Conservation (phyloP, 2,329 filamentous ascomycete genomes). For the Cordyceps cateniannulata region DNA sequence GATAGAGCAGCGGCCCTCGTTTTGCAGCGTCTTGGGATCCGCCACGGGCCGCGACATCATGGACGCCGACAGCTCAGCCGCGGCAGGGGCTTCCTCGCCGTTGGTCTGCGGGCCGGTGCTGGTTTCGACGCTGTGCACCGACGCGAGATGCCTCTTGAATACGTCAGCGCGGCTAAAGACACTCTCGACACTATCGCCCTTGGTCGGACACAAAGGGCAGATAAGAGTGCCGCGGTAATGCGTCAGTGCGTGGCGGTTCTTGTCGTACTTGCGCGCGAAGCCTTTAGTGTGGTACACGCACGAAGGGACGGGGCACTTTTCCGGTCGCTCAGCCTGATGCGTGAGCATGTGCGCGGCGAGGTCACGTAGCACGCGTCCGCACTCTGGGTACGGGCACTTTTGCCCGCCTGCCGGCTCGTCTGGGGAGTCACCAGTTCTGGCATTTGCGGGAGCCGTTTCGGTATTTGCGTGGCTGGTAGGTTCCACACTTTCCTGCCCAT, state of each 20-base stretch:
- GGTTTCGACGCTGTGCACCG: constrained; percentile 79
- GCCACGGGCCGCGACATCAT: constrained; percentile 7
- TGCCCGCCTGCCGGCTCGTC: constrained; percentile 9
- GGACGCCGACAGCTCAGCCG: neutral
- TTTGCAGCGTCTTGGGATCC: constrained; percentile 10
- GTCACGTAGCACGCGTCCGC: constrained; percentile 55
- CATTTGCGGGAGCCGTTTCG: constrained; percentile 11
- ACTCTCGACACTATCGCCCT: constrained; percentile 69
- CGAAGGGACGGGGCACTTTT: constrained; percentile 30
- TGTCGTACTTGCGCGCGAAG: constrained; percentile 65
- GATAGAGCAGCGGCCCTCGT: constrained; percentile 68
- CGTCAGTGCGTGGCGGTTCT: constrained; percentile 91
- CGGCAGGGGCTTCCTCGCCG: neutral
- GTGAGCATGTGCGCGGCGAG: constrained; percentile 90
- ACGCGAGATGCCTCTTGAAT: constrained; percentile 91
- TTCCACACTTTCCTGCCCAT: neutral
- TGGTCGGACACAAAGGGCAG: constrained; percentile 88
- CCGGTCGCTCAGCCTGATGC: constrained; percentile 85
- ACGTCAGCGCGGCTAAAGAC: constrained; percentile 89
- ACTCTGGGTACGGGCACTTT: constrained; percentile 49
- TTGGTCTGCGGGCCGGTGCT: neutral
- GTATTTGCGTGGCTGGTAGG: neutral
- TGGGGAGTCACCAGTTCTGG: constrained; percentile 1
- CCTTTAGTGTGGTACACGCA: constrained; percentile 14
- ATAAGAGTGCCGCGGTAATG: constrained; percentile 99